These are phyloP conservation scores for Phialemoniopsis sp. DNA, from an alignment of 2,329 filamentous ascomycete species.

Conservation along the genomic window DNA sequence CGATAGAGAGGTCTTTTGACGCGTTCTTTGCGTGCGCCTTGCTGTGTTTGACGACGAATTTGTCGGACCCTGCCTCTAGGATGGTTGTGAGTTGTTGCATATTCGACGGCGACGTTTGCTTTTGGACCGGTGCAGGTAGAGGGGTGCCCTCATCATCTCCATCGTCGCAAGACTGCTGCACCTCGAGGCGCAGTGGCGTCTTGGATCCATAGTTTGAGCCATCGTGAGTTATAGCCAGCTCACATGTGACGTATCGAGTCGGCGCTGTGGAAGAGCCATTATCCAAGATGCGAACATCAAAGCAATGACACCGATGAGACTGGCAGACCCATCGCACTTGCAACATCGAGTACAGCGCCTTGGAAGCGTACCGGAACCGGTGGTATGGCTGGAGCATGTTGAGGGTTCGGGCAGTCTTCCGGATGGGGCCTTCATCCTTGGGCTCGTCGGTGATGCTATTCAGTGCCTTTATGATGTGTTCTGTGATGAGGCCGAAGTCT, in stretches of 20 bases:
- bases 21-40: too few species aligned
- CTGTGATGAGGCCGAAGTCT: constrained; percentile 12
- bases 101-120: too few species aligned
- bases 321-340: background rate
- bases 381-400: constrained; percentile 1
- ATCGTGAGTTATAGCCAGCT: constrained; percentile 1
- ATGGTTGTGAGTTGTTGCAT: too few species aligned
- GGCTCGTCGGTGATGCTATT: background rate
- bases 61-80: too few species aligned
- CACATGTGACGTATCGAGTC: too few species aligned
- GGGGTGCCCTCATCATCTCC: background rate
- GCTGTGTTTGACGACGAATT: too few species aligned
- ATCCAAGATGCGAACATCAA: background rate
- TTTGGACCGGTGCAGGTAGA: background rate
- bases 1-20: too few species aligned
- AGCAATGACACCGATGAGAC: background rate
- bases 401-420: background rate
- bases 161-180: constrained; percentile 1
- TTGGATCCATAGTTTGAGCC: background rate
- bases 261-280: too few species aligned
- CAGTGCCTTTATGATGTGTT: constrained; percentile 5
- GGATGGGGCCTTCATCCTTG: background rate
- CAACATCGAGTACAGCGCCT: background rate
- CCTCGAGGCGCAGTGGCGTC: constrained; percentile 1
- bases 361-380: constrained; percentile 4